Evolutionary conservation across 2,329 filamentous ascomycete species (phyloP).

Genomic region (Parascedosporium putredinis): DNA sequence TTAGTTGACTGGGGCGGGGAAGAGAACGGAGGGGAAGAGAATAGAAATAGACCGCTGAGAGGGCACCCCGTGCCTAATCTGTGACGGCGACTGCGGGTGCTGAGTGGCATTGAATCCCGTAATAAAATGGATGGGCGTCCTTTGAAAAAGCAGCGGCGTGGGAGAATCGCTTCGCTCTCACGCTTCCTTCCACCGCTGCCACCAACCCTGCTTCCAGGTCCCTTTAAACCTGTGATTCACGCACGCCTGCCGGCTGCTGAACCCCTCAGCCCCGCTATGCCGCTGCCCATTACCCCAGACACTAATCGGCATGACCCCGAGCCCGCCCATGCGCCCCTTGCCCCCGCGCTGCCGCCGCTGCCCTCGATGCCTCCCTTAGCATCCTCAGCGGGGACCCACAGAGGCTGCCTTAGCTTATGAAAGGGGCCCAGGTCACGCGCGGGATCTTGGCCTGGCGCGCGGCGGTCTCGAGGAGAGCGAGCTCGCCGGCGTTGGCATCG

Average conservation of each 20-base stretch:
- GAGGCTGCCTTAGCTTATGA: neutral
- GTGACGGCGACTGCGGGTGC: too few species aligned
- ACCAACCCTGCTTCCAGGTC: neutral
- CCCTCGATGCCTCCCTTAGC: too few species aligned
- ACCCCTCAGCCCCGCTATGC: neutral
- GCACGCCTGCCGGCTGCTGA: neutral
- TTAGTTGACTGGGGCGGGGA: too few species aligned
- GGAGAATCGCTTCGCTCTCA: too few species aligned
- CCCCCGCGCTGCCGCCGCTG: too few species aligned
- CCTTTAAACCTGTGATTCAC: neutral
- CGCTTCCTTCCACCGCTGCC: neutral
- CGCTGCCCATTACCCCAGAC: neutral
- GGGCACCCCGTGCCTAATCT: too few species aligned
- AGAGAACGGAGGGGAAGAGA: neutral
- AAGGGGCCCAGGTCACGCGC: slow-evolving; percentile 5
- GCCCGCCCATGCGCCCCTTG: neutral
- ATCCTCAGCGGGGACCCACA: neutral
- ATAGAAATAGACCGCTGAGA: neutral
- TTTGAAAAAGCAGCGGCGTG: too few species aligned
- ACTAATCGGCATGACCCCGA: neutral
- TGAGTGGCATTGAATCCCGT: too few species aligned
- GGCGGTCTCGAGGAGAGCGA: neutral
- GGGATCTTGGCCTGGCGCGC: neutral
- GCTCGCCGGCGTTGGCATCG: neutral
- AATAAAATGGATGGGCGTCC: too few species aligned